phyloP scores from a whole-genome alignment of 305 asterid species.

The Fraxinus dipetala region DNA sequence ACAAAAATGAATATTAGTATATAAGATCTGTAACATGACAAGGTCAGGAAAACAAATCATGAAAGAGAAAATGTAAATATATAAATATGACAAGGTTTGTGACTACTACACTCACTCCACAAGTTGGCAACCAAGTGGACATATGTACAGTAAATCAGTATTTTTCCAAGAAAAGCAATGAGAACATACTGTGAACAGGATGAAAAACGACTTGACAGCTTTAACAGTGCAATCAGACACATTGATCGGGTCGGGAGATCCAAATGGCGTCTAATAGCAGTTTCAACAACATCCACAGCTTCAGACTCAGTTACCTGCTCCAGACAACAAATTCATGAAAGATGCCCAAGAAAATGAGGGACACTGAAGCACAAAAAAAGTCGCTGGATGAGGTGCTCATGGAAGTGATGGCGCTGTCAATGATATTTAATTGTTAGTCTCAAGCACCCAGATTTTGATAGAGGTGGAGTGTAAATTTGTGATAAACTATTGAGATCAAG shows the following conservation, averaged over 20 bases:
- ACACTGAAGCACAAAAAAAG: constrained; percentile 14
- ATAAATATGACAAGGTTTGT: not conserved
- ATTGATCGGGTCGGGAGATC: constrained; percentile 82
- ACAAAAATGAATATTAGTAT: not conserved
- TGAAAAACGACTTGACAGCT: constrained; percentile 89
- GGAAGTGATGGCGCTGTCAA: not conserved
- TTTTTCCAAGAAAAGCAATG: constrained; percentile 14
- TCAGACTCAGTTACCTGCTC: constrained; percentile 89
- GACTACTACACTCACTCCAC: not conserved
- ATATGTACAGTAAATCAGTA: constrained; percentile 14
- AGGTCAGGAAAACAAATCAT: constrained; percentile 16
- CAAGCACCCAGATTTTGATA: constrained; percentile 9
- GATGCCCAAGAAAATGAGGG: constrained; percentile 19
- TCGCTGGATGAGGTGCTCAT: not conserved
- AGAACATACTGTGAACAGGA: constrained; percentile 75
- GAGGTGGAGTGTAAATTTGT: not conserved
- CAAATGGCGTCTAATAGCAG: constrained; percentile 54
- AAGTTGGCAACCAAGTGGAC: not conserved
- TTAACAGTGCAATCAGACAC: constrained; percentile 85
- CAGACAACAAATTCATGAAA: constrained; percentile 27
- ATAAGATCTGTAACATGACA: not conserved
- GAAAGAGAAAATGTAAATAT: not conserved
- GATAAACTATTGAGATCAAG: not conserved
- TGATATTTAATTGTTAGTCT: not conserved
- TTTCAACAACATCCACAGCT: constrained; percentile 83